Base-by-base conservation (phyloP, 2,329 filamentous ascomycete genomes). In the Cladobotryum mycophilum region DNA sequence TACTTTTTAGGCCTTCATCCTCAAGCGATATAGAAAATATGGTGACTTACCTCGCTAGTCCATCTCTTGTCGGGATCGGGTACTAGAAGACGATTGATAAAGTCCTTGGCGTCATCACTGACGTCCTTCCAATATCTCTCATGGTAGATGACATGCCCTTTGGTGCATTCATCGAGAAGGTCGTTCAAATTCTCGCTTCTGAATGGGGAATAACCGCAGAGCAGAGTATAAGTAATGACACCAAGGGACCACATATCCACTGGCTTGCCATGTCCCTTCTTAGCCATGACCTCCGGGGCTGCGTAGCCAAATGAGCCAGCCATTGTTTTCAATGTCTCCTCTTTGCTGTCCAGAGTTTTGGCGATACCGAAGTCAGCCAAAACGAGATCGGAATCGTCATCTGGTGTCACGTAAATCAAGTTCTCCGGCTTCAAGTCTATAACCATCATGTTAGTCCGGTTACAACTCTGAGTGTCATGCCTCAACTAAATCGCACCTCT, bases 161-260 rank as follows among this genome's bases (percentile, higher is more conserved):
- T 84, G 62, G 82, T 89, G 73, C 91, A 97, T 72, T 99, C 93
- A 56, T 96, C 89, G 58, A 99, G 95, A 58, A 99, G 78, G 62
- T 97, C 93, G 58, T 86, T 81, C 45, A 99, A 77, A 63, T 88
- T 96, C 74, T 99, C 93, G 55, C 90, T 93, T 59, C 93, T 85
- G 81, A 99, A 99, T 17, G 93, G 93, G 41, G 92, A 96, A 75
- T 99, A 99, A 60, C 93, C 93, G 67, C 95, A 99, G 47, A 99
- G 86, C 25, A 99, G 79, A 14, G 93, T 99, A 72, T 99, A 99
- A 40, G 93, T 97, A 64, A 99, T 99, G 63, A 99, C 93, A 55
- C 93, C 93, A 71, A 99, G 80, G 3, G 93, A 97, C 93, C 93
- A 99, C 89, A 99, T 96, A 67, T 99, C 93, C 34, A 97, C 93